Evolutionary conservation across 352 stramenopile species (phyloP).

Genomic region (Globisporangium polare): DNA sequence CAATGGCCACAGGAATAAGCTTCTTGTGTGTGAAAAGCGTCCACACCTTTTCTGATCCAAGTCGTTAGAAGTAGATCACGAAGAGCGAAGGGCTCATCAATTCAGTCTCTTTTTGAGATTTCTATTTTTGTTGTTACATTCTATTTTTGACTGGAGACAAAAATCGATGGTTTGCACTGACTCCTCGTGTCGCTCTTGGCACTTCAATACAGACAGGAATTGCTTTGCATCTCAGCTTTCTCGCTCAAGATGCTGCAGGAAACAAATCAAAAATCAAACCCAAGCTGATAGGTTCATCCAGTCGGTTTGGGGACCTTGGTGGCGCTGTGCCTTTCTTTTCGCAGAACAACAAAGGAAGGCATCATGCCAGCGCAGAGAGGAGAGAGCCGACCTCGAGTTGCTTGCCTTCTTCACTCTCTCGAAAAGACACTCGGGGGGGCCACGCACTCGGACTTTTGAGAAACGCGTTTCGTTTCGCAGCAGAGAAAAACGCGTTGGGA

Average conservation of each 20-base stretch:
- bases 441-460: too few relatives aligned
- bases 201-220: constrained; percentile 8
- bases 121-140: neutral
- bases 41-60: neutral
- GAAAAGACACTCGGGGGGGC: neutral
- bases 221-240: neutral
- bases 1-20: neutral
- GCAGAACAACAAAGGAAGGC: neutral
- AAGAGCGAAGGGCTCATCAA: neutral
- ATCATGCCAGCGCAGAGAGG: too few relatives aligned
- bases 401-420: neutral
- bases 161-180: constrained; percentile 11
- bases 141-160: neutral
- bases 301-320: neutral
- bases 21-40: neutral
- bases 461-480: too few relatives aligned
- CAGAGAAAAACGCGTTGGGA: neutral
- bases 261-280: too few relatives aligned
- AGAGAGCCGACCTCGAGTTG: too few relatives aligned
- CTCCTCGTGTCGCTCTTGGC: constrained; percentile 4
- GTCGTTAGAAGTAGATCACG: neutral
- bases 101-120: neutral
- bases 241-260: too few relatives aligned
- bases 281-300: too few relatives aligned
- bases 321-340: neutral